These are phyloP conservation scores for Fusarium sp. DNA, from an alignment of 2,329 filamentous ascomycete species.

Conservation along the genomic window DNA sequence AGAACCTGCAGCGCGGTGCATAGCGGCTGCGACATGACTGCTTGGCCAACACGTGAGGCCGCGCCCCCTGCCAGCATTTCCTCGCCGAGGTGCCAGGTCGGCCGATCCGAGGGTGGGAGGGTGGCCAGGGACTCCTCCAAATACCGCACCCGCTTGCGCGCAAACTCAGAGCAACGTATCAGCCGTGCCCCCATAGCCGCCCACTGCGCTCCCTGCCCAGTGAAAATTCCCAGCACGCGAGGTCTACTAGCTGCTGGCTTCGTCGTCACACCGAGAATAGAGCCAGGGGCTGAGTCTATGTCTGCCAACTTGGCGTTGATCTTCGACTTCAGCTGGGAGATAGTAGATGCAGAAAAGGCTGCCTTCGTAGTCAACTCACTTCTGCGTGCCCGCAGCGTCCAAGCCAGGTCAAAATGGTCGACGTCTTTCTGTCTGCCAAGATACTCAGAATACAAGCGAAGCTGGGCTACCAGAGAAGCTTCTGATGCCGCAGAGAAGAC, in stretches of 20 bases:
- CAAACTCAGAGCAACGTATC: not conserved
- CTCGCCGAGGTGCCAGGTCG: not conserved
- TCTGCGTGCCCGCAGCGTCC: not conserved
- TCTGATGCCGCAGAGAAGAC: constrained; percentile 55
- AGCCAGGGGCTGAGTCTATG: too few relatives aligned
- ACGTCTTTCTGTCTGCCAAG: constrained; percentile 43
- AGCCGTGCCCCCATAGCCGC: constrained; percentile 49
- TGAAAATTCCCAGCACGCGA: constrained; percentile 50
- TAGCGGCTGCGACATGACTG: constrained; percentile 51
- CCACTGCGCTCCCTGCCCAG: constrained; percentile 56
- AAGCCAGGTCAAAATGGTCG: not conserved
- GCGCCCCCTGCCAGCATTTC: not conserved
- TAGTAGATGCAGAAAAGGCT: too few relatives aligned
- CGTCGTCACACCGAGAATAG: too few relatives aligned
- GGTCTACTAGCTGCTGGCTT: not conserved
- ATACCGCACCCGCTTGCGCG: constrained; percentile 13
- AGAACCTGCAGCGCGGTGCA: constrained; percentile 52
- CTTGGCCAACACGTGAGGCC: too few relatives aligned
- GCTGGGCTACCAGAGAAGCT: constrained; percentile 59
- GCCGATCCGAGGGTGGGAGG: constrained; percentile 39
- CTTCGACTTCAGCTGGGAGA: too few relatives aligned
- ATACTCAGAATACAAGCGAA: constrained; percentile 47
- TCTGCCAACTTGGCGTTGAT: not conserved
- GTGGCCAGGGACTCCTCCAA: constrained; percentile 43
- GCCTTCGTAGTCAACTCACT: not conserved